Evolutionary conservation across 208 protist genomes (phyloP).

Genomic region (Naegleria fowleri): DNA sequence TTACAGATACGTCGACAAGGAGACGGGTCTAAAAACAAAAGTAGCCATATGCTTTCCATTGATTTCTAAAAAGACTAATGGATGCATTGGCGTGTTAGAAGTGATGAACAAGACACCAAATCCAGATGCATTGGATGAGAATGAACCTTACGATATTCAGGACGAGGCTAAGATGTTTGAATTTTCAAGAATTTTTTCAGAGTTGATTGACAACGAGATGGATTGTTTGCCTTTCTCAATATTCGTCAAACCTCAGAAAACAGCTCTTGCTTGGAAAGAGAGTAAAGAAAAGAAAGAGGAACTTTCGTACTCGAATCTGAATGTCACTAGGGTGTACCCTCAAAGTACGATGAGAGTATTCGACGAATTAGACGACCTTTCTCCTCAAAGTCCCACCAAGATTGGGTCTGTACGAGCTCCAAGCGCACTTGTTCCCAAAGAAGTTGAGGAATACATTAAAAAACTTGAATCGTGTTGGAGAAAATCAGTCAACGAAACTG

Average conservation of each 20-base stretch:
- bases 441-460: slow-evolving; percentile 22
- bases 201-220: neutral
- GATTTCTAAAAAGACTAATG: neutral
- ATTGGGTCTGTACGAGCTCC: too few relatives aligned
- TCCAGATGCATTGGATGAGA: neutral
- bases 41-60: slow-evolving; percentile 54
- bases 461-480: slow-evolving; percentile 19
- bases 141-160: neutral
- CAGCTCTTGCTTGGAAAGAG: neutral
- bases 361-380: neutral
- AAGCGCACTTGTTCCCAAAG: neutral
- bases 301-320: neutral
- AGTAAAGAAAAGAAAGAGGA: neutral
- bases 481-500: neutral
- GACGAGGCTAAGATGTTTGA: neutral
- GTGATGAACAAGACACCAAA: slow-evolving; percentile 31
- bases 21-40: slow-evolving; percentile 64
- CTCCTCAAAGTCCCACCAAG: neutral
- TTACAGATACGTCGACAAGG: slow-evolving; percentile 60
- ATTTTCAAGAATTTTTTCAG: neutral
- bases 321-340: neutral
- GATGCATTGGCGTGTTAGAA: slow-evolving; percentile 28
- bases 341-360: neutral
- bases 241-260: neutral
- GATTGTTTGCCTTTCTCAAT: neutral